Percentiles rank a stretch among this genome's conserved stretches.
Conservation (phyloP, 495 filamentous ascomycete species). For the Paragyromitra xinjiangensis region DNA sequence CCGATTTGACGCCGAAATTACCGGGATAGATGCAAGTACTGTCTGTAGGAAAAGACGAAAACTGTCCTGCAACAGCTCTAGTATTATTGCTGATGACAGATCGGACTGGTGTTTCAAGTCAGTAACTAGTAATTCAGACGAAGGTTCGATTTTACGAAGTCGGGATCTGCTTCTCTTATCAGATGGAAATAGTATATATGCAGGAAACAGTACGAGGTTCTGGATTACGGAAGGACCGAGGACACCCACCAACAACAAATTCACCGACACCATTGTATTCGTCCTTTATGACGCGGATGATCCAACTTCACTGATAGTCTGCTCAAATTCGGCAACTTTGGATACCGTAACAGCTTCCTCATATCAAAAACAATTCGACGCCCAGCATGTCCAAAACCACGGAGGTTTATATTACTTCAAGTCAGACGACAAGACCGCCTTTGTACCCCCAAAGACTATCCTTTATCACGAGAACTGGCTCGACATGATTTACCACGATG, state of each 20-base stretch:
- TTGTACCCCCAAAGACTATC: background rate
- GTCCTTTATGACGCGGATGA: background rate
- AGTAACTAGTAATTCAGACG: background rate
- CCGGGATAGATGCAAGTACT: background rate
- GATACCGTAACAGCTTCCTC: background rate
- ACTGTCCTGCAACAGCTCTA: background rate
- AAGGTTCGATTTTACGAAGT: background rate
- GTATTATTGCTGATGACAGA: background rate
- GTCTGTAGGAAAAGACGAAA: background rate
- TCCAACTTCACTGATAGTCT: background rate
- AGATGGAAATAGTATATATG: background rate
- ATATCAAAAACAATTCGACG: background rate
- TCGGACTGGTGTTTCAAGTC: background rate
- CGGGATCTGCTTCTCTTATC: background rate
- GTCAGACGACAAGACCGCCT: background rate
- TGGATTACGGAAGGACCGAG: background rate
- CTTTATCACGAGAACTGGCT: constrained; percentile 2
- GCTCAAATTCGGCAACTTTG: background rate
- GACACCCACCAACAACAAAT: background rate
- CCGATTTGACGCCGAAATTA: background rate
- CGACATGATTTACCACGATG: background rate
- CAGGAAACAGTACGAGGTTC: background rate
- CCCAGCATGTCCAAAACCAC: background rate
- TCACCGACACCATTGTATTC: background rate
- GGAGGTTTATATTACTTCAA: background rate